Evolutionary conservation across 1,284 basidiomycete species (phyloP).

Genomic region (Stygiomarasmius scandens): DNA sequence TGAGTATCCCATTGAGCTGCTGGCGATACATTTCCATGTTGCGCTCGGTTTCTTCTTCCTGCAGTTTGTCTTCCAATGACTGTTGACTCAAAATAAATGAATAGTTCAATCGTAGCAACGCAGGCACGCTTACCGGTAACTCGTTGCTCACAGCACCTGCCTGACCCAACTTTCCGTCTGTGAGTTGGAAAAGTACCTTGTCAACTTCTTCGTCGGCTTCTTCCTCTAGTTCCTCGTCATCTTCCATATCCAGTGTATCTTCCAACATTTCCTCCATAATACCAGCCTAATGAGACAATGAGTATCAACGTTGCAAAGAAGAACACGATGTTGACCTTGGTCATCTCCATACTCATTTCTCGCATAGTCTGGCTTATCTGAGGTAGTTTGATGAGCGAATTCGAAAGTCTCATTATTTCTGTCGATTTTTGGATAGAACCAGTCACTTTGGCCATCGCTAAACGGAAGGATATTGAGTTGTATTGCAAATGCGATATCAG

Average conservation of each 20-base stretch:
- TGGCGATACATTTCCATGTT: conserved; percentile 88
- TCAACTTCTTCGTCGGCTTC: conserved; percentile 98
- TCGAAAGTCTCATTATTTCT: conserved; percentile 98
- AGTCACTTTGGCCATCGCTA: conserved; percentile 97
- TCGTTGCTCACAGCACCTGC: conserved; percentile 74
- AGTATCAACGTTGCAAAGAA: background rate
- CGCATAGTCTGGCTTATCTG: conserved; percentile 93
- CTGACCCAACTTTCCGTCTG: conserved; percentile 92
- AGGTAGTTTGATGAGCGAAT: conserved; percentile 88
- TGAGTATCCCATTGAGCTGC: conserved; percentile 84
- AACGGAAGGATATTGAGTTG: background rate
- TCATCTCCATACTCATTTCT: conserved; percentile 99
- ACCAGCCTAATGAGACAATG: conserved; percentile 63
- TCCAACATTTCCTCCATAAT: conserved; percentile 95
- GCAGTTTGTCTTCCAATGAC: conserved; percentile 59
- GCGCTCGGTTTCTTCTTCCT: conserved; percentile 81
- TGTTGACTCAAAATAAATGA: conserved; percentile 26
- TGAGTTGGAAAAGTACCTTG: conserved; percentile 94
- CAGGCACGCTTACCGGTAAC: conserved; percentile 68
- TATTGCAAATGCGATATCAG: too few species aligned
- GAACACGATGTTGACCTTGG: conserved; percentile 63
- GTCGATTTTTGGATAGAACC: conserved; percentile 96
- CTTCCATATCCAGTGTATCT: conserved; percentile 83
- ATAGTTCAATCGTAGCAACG: background rate
- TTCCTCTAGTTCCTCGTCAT: conserved; percentile 94